Percentiles rank a stretch among this genome's conserved stretches.
Conservation (phyloP, 2,329 filamentous ascomycete species). For the Beauveria rudraprayagi region DNA sequence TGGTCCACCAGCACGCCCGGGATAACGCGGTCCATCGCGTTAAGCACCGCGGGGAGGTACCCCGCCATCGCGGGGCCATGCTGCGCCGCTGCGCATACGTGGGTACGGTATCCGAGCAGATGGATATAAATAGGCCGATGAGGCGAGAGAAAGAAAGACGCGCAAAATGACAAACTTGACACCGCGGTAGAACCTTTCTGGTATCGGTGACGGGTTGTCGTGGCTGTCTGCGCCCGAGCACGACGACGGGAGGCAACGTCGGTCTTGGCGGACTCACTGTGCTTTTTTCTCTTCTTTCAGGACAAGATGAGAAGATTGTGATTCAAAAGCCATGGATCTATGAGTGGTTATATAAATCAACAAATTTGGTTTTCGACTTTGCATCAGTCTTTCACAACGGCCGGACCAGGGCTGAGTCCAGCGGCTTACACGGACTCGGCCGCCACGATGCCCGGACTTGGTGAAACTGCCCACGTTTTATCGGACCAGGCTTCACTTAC, state of each 20-base stretch:
- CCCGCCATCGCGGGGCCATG: conserved; percentile 35
- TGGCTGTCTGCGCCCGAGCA: background rate
- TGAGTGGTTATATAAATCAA: too few relatives aligned
- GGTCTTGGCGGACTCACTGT: too few relatives aligned
- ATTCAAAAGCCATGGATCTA: too few relatives aligned
- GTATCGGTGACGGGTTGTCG: too few relatives aligned
- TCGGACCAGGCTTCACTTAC: background rate
- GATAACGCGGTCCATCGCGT: conserved; percentile 73
- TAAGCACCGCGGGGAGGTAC: conserved; percentile 72
- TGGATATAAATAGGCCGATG: conserved; percentile 59
- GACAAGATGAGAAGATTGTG: background rate
- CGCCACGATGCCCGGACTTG: background rate
- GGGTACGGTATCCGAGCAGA: conserved; percentile 58
- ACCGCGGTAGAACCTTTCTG: background rate
- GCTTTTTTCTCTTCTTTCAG: too few relatives aligned
- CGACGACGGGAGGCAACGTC: conserved; percentile 17
- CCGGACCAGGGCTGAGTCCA: background rate
- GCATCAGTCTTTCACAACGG: too few relatives aligned
- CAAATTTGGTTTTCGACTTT: too few relatives aligned
- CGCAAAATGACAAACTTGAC: conserved; percentile 41
- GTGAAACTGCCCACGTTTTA: conserved; percentile 2
- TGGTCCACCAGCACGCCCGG: conserved; percentile 70
- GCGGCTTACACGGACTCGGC: background rate
- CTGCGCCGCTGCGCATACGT: conserved; percentile 52
- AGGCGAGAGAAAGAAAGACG: conserved; percentile 52